A percentile compares a stretch with the other conserved stretches of the same genome.
Conservation (phyloP, 176 grass and related monocot genomes). For the Chrysopogon serrulatus region DNA sequence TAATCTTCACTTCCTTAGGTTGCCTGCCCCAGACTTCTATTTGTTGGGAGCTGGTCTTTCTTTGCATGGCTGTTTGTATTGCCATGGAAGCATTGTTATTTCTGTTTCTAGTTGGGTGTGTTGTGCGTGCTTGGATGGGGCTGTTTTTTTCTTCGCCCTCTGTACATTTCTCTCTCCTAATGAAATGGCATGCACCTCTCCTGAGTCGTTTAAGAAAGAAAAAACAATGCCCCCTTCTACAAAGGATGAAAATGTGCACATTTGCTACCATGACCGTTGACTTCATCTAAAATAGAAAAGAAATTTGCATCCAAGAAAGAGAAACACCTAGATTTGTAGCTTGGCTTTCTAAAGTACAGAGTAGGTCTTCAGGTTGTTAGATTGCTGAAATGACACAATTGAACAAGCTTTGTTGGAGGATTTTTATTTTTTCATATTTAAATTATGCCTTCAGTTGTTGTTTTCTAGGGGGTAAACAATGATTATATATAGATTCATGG, state of each 20-base stretch:
- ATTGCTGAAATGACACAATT: not conserved
- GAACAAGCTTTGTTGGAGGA: not conserved
- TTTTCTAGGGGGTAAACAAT: not conserved
- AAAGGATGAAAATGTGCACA: not conserved
- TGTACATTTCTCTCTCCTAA: not conserved
- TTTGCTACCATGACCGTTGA: not conserved
- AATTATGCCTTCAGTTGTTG: not conserved
- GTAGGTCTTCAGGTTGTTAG: not conserved
- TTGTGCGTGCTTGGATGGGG: not conserved
- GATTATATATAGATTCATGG: not conserved
- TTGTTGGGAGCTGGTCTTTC: not conserved
- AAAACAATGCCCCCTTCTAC: not conserved
- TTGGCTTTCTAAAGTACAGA: not conserved
- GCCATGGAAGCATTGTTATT: no score
- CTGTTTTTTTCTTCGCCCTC: not conserved
- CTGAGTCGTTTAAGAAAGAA: not conserved
- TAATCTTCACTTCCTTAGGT: not conserved
- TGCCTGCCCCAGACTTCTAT: not conserved
- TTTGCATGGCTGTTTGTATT: not conserved
- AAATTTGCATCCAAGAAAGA: not conserved
- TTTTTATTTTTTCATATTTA: not conserved
- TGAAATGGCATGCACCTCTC: not conserved
- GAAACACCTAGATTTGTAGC: not conserved
- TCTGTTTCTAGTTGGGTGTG: not conserved
- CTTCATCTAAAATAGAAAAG: not conserved